Evolutionary conservation across 345 rosid genomes (phyloP), one percentile per base, ranked within the genome.

Genomic region (Chamaenerion angustifolium): DNA sequence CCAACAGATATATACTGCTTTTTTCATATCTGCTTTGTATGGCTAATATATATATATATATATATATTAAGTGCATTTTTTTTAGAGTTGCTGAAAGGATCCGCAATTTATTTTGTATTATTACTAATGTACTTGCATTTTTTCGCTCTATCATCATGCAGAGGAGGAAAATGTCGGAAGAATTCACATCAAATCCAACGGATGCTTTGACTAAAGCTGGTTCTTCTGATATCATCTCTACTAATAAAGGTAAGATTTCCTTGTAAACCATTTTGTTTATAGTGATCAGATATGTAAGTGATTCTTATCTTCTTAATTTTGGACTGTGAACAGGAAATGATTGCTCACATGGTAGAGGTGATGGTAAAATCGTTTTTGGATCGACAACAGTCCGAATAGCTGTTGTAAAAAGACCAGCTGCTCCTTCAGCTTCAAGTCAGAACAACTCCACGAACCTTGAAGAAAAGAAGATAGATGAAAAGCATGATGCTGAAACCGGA

Each of bases 331-430:
- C 59, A 71, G 81, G 58, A 51, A 64, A 54, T 40, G 50, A 18
- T 51, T 72, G 45, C 43, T 46, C 59, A 10, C 59, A 59, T 45
- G 45, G 51, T 37, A 11, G 4, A 42, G 57, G 11, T 40, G 64
- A 75, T 35, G 47, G 61, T 16, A 78, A 71, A 49, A 56, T 61
- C 21, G 59, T 56, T 4, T 63, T 51, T 11, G 58, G 45, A 21
- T 27, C 77, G 41, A 56, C 78, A 17, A 27, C 65, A 8, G 62
- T 78, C 49, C 68, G 42, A 45, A 71, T 88, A 51, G 45, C 69
- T 35, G 78, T 84, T 1, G 58, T 70, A 44, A 78, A 72, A 72
- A 82, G 82, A 73, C 71, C 67, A 23, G 27, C 27, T 42, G 55
- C 16, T 46, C 48, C 25, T 10, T n/a, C n/a, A n/a, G 43, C 69